Evolutionary conservation across 345 rosid genomes (phyloP), one percentile per base, ranked within the genome.

Genomic region (Lepidium didymum): DNA sequence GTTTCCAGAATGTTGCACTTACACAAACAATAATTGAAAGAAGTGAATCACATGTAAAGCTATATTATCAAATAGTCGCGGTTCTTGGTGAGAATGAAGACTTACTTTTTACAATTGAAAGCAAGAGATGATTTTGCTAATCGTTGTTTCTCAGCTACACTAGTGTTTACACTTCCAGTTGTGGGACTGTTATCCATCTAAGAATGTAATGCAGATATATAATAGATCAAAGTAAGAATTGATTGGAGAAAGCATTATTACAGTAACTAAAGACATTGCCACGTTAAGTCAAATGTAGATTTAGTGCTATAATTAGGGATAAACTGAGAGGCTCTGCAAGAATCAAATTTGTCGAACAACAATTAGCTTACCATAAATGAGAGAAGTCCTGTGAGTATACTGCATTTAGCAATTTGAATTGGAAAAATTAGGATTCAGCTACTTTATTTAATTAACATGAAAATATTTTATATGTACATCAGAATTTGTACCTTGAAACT

Each of bases 131-230:
- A 75, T 63, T 89, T 89, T 11, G 98, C 96, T 53, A 89, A 79
- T 6, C 81, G 86, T 55, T 77, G 89, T 77, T 89, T 89, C 81
- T 89, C 96, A 40, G 80, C 86, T 40, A 46, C 75, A 51, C 82
- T 87, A 9, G 87, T 87, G 73, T 75, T 89, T 46, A 92, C 92
- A 40, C 96, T 89, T 74, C 98, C 96, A 0, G 95, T 89, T 16
- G 96, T 89, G 31, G 98, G 98, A 74, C 92, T 89, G 66, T 52
- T 86, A 74, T 92, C 98, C 95, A 87, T 84, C 95, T 91, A 40
- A 10, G 31, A 23, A 29, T 56, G 61, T 34, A 16, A 34, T 52
- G 56, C 18, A 27, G 18, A 51, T 7, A 51, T 13, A 31, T 16
- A 10, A 19, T 56, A 4, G 12, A 37, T 36, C 27, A 64, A 23